Evolutionary conservation across 2,329 filamentous ascomycete species (phyloP), one percentile per base, ranked within the genome.

Genomic region (Trematosphaeria pertusa): DNA sequence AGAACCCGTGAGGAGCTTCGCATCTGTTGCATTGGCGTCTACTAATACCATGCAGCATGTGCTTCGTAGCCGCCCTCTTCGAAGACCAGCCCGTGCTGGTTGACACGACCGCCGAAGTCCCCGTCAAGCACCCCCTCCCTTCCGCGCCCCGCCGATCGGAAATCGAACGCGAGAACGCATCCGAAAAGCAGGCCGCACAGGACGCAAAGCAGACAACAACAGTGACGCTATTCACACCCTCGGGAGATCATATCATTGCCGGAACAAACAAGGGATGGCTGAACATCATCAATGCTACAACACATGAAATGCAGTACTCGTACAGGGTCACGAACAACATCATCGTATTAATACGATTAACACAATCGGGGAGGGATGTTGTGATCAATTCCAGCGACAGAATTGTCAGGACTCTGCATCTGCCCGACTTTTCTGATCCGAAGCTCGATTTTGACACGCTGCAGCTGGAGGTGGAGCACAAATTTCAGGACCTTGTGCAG

Each of bases 401-500:
- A 43, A 93, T 97, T 52, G 96, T 99, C 65, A 85, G 95, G 52
- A 97, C 94, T 1, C 87, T 99, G 58, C 85, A 91, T 53, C 81
- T 99, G 57, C 94, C 95, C 0, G 89, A 97, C 62, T 80, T 87
- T 15, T 67, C 66, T 22, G 70, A 74, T 24, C 73, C 74, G 11
- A 83, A 88, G 61, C 81, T 96, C 33, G 89, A 96, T 57, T 84
- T 88, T 15, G 88, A 95, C 61, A 93, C 88, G 20, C 87, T 99
- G 62, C 87, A 93, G 62, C 79, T 99, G 31, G 89, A 94, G 31
- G 84, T 97, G 10, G 93, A 99, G 73, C 94, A 99, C 76, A 97
- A 97, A 68, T 99, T 97, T 63, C 92, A 97, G 71, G 95, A 99
- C 67, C 88, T 97, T 3, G 94, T 99, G 39, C 97, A 99, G 67